Evolutionary conservation across 805 yeast genomes (phyloP).

Genomic region (Kodamaea sagamina): DNA sequence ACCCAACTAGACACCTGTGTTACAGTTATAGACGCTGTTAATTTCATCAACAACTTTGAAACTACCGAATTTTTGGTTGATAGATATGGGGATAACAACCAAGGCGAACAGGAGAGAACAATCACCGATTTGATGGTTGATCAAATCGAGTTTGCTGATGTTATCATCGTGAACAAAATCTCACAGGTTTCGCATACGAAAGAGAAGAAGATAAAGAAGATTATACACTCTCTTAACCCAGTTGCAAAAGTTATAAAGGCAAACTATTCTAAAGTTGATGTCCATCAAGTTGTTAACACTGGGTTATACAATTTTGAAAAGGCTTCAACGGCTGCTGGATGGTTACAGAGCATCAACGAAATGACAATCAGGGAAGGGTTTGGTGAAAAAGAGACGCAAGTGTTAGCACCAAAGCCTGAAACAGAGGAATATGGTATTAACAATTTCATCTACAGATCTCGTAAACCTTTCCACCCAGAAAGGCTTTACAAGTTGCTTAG

Average conservation of each 20-base stretch:
- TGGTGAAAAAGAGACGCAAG: conserved; percentile 16
- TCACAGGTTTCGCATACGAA: conserved; percentile 28
- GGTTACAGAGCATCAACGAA: conserved; percentile 45
- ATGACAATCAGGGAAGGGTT: conserved; percentile 36
- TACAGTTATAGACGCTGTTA: conserved; percentile 47
- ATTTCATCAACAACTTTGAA: conserved; percentile 44
- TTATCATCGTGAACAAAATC: conserved; percentile 44
- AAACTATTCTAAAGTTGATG: conserved; percentile 39
- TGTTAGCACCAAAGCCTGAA: conserved; percentile 44
- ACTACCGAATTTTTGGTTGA: conserved; percentile 45
- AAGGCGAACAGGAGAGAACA: conserved; percentile 44
- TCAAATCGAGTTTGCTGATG: conserved; percentile 50
- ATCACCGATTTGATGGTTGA: conserved; percentile 49
- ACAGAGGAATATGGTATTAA: conserved; percentile 50
- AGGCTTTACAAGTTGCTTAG: conserved; percentile 37
- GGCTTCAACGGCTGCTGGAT: conserved; percentile 46
- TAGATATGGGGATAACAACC: conserved; percentile 42
- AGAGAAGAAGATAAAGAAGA: conserved; percentile 28
- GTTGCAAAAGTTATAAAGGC: conserved; percentile 40
- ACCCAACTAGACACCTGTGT: conserved; percentile 48
- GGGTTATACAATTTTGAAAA: conserved; percentile 41
- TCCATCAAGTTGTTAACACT: conserved; percentile 38
- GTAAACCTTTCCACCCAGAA: conserved; percentile 49
- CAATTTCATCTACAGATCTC: conserved; percentile 42
- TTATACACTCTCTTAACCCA: conserved; percentile 42